Evolutionary conservation across 1,284 basidiomycete genomes (phyloP).

Genomic region (Pseudozyma sp.): DNA sequence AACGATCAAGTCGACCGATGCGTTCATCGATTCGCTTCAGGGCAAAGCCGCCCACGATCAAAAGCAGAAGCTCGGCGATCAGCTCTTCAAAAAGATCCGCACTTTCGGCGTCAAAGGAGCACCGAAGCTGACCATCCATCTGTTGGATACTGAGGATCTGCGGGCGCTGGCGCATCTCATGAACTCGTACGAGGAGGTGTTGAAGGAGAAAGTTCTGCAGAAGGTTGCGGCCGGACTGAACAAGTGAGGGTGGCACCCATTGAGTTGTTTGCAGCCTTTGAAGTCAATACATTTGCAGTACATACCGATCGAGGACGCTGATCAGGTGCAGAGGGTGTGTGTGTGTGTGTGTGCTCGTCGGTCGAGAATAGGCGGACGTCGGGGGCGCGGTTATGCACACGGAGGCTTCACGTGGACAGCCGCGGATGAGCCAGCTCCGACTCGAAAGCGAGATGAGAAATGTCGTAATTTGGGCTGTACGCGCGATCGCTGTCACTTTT

Average conservation of each 20-base stretch:
- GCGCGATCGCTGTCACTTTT: slow-evolving; percentile 1
- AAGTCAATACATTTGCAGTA: too few relatives aligned
- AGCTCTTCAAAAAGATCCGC: slow-evolving; percentile 79
- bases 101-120: slow-evolving; percentile 81
- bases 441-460: not conserved
- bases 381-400: slow-evolving; percentile 6
- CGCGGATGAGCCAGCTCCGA: slow-evolving; percentile 7
- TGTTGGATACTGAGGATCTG: slow-evolving; percentile 85
- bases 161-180: slow-evolving; percentile 83
- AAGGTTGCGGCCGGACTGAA: slow-evolving; percentile 43
- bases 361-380: not conserved
- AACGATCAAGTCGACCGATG: slow-evolving; percentile 78
- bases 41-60: slow-evolving; percentile 76
- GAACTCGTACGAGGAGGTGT: slow-evolving; percentile 83
- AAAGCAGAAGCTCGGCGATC: slow-evolving; percentile 75
- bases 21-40: slow-evolving; percentile 79
- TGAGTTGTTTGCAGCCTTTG: too few relatives aligned
- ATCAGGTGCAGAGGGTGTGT: too few relatives aligned
- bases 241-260: slow-evolving; percentile 19
- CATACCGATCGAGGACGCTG: too few relatives aligned
- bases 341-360: not conserved
- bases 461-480: not conserved
- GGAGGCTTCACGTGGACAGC: not conserved
- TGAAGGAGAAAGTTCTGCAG: slow-evolving; percentile 74
- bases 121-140: slow-evolving; percentile 74